Percentiles rank a stretch among this genome's conserved stretches.
These are phyloP conservation scores for Vitis labrusca DNA, from an alignment of 164 flowering plant genomes.

Conservation along the genomic window DNA sequence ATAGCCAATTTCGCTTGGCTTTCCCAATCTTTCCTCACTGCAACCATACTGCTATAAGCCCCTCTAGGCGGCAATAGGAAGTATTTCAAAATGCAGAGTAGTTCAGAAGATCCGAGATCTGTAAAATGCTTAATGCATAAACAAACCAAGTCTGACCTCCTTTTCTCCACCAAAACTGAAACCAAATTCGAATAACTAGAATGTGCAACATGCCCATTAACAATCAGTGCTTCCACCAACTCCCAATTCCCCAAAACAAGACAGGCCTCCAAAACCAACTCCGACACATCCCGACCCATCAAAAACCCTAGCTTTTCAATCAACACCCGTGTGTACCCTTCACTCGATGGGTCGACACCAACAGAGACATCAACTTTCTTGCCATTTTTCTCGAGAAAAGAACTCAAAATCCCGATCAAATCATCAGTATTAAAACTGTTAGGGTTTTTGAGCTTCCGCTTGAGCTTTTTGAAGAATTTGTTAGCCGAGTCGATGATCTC, in stretches of 20 bases:
- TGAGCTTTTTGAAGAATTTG: slow-evolving; percentile 40
- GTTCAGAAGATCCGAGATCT: slow-evolving; percentile 48
- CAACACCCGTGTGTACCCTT: slow-evolving; percentile 25
- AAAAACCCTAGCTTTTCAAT: slow-evolving; percentile 50
- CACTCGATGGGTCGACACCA: slow-evolving; percentile 22
- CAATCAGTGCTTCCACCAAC: slow-evolving; percentile 51
- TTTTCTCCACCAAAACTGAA: slow-evolving; percentile 36
- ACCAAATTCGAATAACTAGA: slow-evolving; percentile 37
- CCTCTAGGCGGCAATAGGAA: slow-evolving; percentile 51
- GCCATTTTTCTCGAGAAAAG: slow-evolving; percentile 46
- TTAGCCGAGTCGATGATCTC: slow-evolving; percentile 35
- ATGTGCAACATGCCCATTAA: slow-evolving; percentile 40
- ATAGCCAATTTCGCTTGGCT: slow-evolving; percentile 52
- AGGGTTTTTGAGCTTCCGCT: slow-evolving; percentile 50
- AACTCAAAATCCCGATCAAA: slow-evolving; percentile 38
- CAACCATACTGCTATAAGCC: slow-evolving; percentile 29
- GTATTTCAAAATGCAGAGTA: slow-evolving; percentile 58
- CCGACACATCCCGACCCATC: slow-evolving; percentile 50
- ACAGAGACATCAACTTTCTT: slow-evolving; percentile 28
- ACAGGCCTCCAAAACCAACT: slow-evolving; percentile 59
- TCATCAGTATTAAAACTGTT: slow-evolving; percentile 29
- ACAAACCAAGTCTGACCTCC: slow-evolving; percentile 58
- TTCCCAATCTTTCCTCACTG: slow-evolving; percentile 75
- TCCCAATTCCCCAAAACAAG: slow-evolving; percentile 64
- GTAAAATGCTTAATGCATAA: slow-evolving; percentile 50